Conservation (phyloP, 2,329 filamentous ascomycete species). For the Aspergillus uvarum region DNA sequence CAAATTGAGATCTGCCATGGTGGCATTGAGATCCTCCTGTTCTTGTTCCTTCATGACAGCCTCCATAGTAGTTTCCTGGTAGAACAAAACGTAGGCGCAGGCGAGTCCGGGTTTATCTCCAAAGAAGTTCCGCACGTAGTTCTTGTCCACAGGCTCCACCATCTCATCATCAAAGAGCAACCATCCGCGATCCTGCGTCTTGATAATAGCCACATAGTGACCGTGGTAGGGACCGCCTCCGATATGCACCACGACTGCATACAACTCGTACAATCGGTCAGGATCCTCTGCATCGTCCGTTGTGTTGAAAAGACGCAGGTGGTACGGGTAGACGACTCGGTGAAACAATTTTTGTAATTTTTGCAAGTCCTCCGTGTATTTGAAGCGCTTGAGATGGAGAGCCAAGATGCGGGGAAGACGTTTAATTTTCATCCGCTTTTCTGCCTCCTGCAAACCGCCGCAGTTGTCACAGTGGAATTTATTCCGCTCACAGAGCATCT, state of each 20-base stretch:
- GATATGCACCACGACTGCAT: slow-evolving; percentile 96
- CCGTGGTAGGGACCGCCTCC: slow-evolving; percentile 95
- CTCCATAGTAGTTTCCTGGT: slow-evolving; percentile 81
- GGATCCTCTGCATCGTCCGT: slow-evolving; percentile 93
- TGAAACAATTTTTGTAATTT: slow-evolving; percentile 95
- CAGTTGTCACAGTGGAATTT: slow-evolving; percentile 99
- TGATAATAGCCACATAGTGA: slow-evolving; percentile 96
- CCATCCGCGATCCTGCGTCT: slow-evolving; percentile 95
- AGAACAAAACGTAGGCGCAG: slow-evolving; percentile 95
- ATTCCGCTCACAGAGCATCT: slow-evolving; percentile 97
- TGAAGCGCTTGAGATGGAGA: slow-evolving; percentile 93
- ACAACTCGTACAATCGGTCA: slow-evolving; percentile 91
- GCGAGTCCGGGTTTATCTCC: slow-evolving; percentile 88
- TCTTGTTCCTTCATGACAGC: slow-evolving; percentile 76
- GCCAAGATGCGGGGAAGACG: slow-evolving; percentile 86
- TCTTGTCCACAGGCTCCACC: slow-evolving; percentile 96
- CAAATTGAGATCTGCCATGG: slow-evolving; percentile 40
- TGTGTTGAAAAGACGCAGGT: slow-evolving; percentile 94
- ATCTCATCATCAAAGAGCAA: slow-evolving; percentile 96
- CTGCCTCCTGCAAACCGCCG: slow-evolving; percentile 91
- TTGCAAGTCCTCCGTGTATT: slow-evolving; percentile 94
- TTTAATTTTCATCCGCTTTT: slow-evolving; percentile 99
- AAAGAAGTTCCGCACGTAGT: slow-evolving; percentile 95
- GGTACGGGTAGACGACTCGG: slow-evolving; percentile 93
- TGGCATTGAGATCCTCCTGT: slow-evolving; percentile 61